Base-by-base conservation (phyloP, 2,329 filamentous ascomycete genomes). In the Lachnellula occidentalis region DNA sequence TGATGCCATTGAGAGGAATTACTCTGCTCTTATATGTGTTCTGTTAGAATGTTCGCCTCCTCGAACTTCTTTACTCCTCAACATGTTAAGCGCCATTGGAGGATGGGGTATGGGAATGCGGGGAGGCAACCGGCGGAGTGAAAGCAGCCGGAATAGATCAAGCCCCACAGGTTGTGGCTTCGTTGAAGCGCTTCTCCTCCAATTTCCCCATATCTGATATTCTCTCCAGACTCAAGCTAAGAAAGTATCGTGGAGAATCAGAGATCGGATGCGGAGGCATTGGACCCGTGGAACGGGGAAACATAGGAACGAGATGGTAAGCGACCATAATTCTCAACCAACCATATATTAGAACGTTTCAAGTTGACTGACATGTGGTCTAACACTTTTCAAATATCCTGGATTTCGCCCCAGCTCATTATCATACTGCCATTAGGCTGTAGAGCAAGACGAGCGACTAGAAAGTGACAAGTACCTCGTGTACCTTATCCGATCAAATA, bases 71-170 rank as follows among this genome's bases (percentile, higher is more conserved):
- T 22, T 12, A 39, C 22, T 17, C 21, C 42, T 27, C 43, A 17
- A 39, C 34, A 17, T 46, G 34, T 27, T 12, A 17, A 19, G 14
- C 14, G 19, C 17, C 39, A 54, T 41, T 51, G 48, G 48, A 49
- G 9, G 45, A 46, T 34, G 41, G 37, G 51, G 41, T 56, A 61
- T 63, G 64, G 64, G 54, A 66, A 48, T 54, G 51, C 64, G 64
- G 64, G 60, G 59, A 67, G 62, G 50, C 41, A 57, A 50, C 64
- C 62, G 64, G 48, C 56, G 45, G 53, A 61, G 52, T 57, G 27
- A 56, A 53, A 54, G 53, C 56, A 63, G 58, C 61, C 58, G 54
- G 56, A 56, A 63, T 56, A 51, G 46, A 49, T 11, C 22, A 34
- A 41, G 47, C 6, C 43, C 53, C 59, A 54, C 47, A 53, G 31